Evolutionary conservation across 2,329 filamentous ascomycete species (phyloP), one percentile per base, ranked within the genome.

Genomic region (Aspergillus caelatus): DNA sequence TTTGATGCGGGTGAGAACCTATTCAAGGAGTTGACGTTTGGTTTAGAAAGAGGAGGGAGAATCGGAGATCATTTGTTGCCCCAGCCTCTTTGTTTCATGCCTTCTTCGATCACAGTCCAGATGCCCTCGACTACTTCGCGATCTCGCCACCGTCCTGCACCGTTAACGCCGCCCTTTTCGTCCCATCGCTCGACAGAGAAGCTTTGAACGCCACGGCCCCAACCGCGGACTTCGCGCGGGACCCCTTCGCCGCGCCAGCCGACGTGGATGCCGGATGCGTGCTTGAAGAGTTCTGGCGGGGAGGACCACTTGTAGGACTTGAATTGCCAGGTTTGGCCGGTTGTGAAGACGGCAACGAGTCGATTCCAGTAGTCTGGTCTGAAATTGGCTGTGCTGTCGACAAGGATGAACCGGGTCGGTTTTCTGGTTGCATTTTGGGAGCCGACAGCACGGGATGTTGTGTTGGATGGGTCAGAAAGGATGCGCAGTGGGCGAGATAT

Each of bases 361-460:
- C 94, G 89, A 72, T 90, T 90, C 95, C 95, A 99, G 83, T 98
- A 97, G 75, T 98, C 94, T 0, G 95, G 95, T 78, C 97, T 96
- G 86, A 99, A 99, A 77, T 95, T 91, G 75, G 96, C 90, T 0
- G 94, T 91, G 21, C 90, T 91, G 77, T 99, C 95, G 60, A 98
- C 94, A 45, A 99, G 88, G 75, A 98, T 96, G 83, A 99, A 99
- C 54, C 94, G 92, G 74, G 95, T 88, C 1, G 93, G 90, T 19
- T 90, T 88, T 59, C 83, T 67, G 16, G 70, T 57, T 10, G 63
- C 57, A 59, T n/a, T 43, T 34, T 65, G 81, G 3, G 90, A 82
- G 73, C 92, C 88, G 68, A 95, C 85, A 46, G 68, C 55, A 14
- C 65, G 65, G 16, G 71, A 69, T 23, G 71, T 69, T 23, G 74